A percentile compares a stretch with the other conserved stretches of the same genome.
Conservation (phyloP, 352 stramenopile genomes). For the Pythium folliculosum region DNA sequence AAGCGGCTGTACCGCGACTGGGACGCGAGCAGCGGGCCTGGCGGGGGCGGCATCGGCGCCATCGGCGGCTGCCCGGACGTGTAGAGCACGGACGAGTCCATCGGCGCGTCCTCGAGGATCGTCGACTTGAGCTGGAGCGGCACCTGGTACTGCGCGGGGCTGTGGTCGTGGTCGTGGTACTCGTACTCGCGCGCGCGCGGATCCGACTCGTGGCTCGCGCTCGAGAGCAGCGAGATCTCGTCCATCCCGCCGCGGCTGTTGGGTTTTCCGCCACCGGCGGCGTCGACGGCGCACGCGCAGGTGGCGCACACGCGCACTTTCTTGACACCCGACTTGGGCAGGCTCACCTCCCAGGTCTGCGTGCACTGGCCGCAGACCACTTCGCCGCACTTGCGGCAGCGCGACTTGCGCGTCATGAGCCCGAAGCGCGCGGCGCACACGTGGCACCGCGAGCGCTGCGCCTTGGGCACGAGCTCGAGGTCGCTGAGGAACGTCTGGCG, state of each 20-base stretch:
- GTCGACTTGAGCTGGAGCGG: slow-evolving; percentile 12
- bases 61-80: background rate
- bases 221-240: slow-evolving; percentile 28
- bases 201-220: slow-evolving; percentile 28
- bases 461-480: slow-evolving; percentile 66
- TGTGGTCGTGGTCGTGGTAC: slow-evolving; percentile 10
- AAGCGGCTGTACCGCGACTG: background rate
- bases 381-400: slow-evolving; percentile 74
- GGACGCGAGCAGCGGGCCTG: background rate
- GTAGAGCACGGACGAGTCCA: too few species aligned
- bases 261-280: background rate
- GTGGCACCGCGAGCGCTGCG: slow-evolving; percentile 52
- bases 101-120: slow-evolving; percentile 6
- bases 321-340: slow-evolving; percentile 44
- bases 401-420: slow-evolving; percentile 58
- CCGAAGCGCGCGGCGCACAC: slow-evolving; percentile 63
- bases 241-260: slow-evolving; percentile 28
- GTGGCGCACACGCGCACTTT: slow-evolving; percentile 66
- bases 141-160: slow-evolving; percentile 1
- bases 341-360: slow-evolving; percentile 53
- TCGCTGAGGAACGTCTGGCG: slow-evolving; percentile 61
- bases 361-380: slow-evolving; percentile 69
- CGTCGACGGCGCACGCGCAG: slow-evolving; percentile 42
- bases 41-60: too few species aligned
- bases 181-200: slow-evolving; percentile 1